Percentiles rank a stretch among this genome's conserved stretches.
These are phyloP conservation scores for Penicillium corylophilum DNA, from an alignment of 2,329 filamentous ascomycete species.

Conservation along the genomic window DNA sequence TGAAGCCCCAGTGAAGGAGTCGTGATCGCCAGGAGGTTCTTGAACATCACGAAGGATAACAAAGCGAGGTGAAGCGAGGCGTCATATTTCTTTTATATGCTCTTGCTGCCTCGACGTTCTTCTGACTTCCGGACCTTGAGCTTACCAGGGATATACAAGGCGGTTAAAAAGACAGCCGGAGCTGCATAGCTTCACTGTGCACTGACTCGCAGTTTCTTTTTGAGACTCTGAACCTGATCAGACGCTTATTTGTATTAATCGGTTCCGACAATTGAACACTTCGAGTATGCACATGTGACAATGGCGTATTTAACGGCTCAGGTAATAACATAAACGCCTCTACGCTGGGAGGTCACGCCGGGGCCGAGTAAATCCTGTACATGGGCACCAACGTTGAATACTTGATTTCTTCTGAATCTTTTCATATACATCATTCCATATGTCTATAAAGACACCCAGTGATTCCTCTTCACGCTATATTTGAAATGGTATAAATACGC, in stretches of 20 bases:
- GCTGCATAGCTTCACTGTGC: not conserved
- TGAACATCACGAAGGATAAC: not conserved
- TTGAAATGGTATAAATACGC: constrained; percentile 39
- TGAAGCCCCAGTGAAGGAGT: not conserved
- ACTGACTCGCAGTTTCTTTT: not conserved
- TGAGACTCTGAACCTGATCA: not conserved
- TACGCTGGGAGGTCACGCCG: constrained; percentile 65
- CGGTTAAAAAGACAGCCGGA: not conserved
- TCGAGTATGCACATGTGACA: constrained; percentile 65
- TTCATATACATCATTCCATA: not conserved
- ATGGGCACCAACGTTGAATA: no score
- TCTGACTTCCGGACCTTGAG: not conserved
- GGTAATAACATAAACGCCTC: constrained; percentile 42
- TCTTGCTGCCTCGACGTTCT: not conserved
- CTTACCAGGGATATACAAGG: not conserved
- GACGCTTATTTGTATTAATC: constrained; percentile 60
- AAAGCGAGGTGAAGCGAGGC: not conserved
- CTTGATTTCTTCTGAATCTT: no score
- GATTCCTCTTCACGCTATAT: constrained; percentile 23
- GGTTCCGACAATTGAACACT: constrained; percentile 79
- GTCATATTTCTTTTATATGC: not conserved
- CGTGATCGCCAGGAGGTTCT: not conserved
- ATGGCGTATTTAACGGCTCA: constrained; percentile 21
- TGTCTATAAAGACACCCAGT: no score
- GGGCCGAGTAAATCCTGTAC: constrained; percentile 17